Evolutionary conservation across 2,329 filamentous ascomycete genomes (phyloP).

Genomic region (Coleophoma crateriformis): DNA sequence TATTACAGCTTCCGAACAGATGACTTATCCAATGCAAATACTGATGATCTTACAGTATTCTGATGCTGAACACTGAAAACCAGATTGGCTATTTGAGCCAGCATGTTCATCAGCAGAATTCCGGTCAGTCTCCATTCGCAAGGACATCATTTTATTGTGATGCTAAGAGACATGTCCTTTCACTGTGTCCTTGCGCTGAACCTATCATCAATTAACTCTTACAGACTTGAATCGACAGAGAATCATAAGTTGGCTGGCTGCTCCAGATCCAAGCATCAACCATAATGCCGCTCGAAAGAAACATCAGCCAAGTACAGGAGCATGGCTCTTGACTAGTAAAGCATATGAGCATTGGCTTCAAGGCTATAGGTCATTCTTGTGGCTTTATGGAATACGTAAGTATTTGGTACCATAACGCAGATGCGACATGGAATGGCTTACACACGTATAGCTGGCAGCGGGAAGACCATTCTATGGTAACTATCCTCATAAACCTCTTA

Average conservation of each 20-base stretch:
- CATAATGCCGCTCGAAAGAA: neutral
- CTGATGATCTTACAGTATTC: too few species aligned
- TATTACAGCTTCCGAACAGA: too few species aligned
- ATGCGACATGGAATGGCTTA: neutral
- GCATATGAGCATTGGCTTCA: neutral
- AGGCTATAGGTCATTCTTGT: neutral
- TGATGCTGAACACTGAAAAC: too few species aligned
- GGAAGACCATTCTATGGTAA: conserved; percentile 3
- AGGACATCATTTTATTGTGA: too few species aligned
- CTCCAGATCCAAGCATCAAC: neutral
- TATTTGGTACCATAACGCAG: neutral
- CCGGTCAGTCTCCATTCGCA: too few species aligned
- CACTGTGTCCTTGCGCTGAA: too few species aligned
- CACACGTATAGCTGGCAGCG: neutral
- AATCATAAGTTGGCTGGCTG: neutral
- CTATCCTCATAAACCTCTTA: neutral
- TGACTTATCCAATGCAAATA: too few species aligned
- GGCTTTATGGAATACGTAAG: conserved; percentile 3
- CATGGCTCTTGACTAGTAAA: neutral
- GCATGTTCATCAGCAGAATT: too few species aligned
- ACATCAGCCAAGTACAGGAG: conserved; percentile 1
- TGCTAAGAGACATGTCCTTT: too few species aligned
- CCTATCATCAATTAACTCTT: too few species aligned
- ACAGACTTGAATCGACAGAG: neutral
- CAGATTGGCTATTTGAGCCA: too few species aligned